Conservation (phyloP, 176 grass and related monocot genomes). For the Triticum turgidum region DNA sequence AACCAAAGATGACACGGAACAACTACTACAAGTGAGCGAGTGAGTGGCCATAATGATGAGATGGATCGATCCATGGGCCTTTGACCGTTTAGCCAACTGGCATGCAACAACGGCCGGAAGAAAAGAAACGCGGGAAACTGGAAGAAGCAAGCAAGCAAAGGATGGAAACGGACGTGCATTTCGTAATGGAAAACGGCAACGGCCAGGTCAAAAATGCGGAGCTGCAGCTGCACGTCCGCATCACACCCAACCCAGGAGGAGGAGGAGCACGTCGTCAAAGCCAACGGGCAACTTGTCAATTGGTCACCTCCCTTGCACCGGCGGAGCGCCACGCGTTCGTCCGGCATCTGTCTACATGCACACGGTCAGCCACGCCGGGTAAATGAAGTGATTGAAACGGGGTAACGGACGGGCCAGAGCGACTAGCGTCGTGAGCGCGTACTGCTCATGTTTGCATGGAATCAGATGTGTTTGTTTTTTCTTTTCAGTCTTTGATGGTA, state of each 20-base stretch:
- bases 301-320: neutral
- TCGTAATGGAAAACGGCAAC: neutral
- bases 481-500: too few species aligned
- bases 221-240: neutral
- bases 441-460: too few species aligned
- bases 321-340: neutral
- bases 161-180: neutral
- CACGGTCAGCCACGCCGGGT: too few species aligned
- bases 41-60: neutral
- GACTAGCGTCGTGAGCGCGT: too few species aligned
- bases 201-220: neutral
- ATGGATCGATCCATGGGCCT: neutral
- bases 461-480: too few species aligned
- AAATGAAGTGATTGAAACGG: too few species aligned
- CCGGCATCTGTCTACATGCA: neutral
- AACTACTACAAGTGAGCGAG: neutral
- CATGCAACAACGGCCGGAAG: neutral
- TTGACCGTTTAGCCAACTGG: neutral
- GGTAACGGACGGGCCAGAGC: too few species aligned
- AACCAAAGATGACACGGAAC: neutral
- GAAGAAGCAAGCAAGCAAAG: neutral
- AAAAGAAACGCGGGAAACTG: neutral
- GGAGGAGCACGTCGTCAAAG: neutral
- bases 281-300: neutral
- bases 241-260: neutral